Conservation (phyloP, 2,329 filamentous ascomycete genomes). For the Fusarium verticillioides region DNA sequence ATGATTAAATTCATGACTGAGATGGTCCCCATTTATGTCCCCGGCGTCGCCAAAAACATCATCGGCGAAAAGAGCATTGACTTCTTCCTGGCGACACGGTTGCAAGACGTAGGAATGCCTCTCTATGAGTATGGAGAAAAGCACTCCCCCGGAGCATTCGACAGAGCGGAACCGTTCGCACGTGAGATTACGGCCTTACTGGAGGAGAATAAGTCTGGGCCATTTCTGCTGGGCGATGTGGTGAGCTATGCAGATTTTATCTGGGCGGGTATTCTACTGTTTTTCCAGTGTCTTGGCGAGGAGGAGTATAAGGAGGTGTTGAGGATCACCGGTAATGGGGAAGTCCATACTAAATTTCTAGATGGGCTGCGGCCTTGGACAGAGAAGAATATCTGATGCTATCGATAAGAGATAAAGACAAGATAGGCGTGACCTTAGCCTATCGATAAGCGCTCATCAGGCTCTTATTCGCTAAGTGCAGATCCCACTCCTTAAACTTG, state of each 20-base stretch:
- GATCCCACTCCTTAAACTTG: too few species aligned
- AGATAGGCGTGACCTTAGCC: fast-evolving
- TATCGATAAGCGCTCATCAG: background rate
- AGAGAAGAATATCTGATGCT: conserved; percentile 10
- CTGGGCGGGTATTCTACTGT: conserved; percentile 60
- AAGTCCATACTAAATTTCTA: conserved; percentile 6
- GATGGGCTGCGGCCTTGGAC: conserved; percentile 24
- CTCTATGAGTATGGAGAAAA: conserved; percentile 24
- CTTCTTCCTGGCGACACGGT: conserved; percentile 17
- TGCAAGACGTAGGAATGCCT: conserved; percentile 28
- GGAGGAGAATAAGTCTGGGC: conserved; percentile 55
- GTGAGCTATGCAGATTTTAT: conserved; percentile 68
- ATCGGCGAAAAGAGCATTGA: conserved; percentile 28
- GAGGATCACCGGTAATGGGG: conserved; percentile 14
- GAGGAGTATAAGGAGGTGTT: conserved; percentile 24
- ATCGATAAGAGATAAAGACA: background rate
- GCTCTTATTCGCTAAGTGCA: too few species aligned
- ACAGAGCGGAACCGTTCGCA: conserved; percentile 26
- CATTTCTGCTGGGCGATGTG: conserved; percentile 68
- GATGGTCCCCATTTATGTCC: conserved; percentile 26
- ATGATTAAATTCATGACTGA: conserved; percentile 26
- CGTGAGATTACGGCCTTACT: conserved; percentile 24
- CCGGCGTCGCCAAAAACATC: conserved; percentile 15
- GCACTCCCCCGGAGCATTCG: conserved; percentile 18
- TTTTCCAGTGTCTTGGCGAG: conserved; percentile 39